Conservation (phyloP, 2,329 filamentous ascomycete species). For the Talaromyces sp. region DNA sequence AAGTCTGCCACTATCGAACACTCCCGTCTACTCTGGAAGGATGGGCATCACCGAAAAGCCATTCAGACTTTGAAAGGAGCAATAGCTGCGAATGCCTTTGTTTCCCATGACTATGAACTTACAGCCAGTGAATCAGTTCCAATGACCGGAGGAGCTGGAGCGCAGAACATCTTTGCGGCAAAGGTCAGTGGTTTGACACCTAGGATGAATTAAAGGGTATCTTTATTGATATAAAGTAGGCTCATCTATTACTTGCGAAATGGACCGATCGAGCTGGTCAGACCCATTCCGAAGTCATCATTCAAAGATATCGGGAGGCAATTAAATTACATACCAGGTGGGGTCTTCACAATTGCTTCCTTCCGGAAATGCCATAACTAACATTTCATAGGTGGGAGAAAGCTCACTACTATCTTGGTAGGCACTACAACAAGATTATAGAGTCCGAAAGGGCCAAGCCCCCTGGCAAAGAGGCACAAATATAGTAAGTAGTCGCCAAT, state of each 20-base stretch:
- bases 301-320: constrained; percentile 77
- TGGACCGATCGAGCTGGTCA: constrained; percentile 97
- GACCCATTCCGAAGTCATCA: constrained; percentile 75
- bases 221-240: constrained; percentile 39
- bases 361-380: constrained; percentile 3
- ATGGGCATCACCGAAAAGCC: constrained; percentile 88
- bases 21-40: constrained; percentile 85
- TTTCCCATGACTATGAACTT: constrained; percentile 39
- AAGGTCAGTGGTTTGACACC: constrained; percentile 25
- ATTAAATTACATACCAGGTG: constrained; percentile 39
- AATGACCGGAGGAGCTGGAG: constrained; percentile 38
- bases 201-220: constrained; percentile 8
- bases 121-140: constrained; percentile 30
- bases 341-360: not conserved
- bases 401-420: constrained; percentile 92
- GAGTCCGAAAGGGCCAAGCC: constrained; percentile 81
- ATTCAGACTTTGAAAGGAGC: constrained; percentile 87
- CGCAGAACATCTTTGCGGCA: constrained; percentile 50
- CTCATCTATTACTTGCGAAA: constrained; percentile 85
- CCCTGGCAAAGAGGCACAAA: constrained; percentile 69
- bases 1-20: constrained; percentile 91
- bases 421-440: constrained; percentile 93
- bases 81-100: constrained; percentile 76
- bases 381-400: constrained; percentile 73
- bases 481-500: constrained; percentile 44